phyloP scores from a whole-genome alignment of 73 alveolate species.

The Paramecium caudatum region DNA sequence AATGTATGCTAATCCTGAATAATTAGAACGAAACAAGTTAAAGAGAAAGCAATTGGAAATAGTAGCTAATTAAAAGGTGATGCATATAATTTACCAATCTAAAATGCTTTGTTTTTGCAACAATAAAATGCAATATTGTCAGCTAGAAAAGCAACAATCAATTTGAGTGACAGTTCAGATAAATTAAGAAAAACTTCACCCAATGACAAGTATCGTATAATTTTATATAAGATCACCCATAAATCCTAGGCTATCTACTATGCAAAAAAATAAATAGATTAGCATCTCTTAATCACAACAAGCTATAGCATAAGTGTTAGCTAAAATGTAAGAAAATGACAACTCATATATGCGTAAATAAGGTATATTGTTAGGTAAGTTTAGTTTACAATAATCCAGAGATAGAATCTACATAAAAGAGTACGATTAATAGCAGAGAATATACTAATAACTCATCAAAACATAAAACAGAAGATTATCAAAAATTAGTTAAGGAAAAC shows the following conservation, averaged over 20 bases:
- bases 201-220: slow-evolving; percentile 3
- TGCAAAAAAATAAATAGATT: slow-evolving; percentile 1
- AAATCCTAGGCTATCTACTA: background rate
- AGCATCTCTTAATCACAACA: slow-evolving; percentile 40
- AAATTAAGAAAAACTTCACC: slow-evolving; percentile 61
- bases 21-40: slow-evolving; percentile 50
- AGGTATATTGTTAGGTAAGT: background rate
- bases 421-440: slow-evolving; percentile 60
- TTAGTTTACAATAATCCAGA: slow-evolving; percentile 27
- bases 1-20: slow-evolving; percentile 13
- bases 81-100: slow-evolving; percentile 33
- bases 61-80: slow-evolving; percentile 46
- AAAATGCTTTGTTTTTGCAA: slow-evolving; percentile 38
- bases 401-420: slow-evolving; percentile 49
- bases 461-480: slow-evolving; percentile 62
- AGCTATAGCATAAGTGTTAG: slow-evolving; percentile 29
- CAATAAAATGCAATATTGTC: slow-evolving; percentile 57
- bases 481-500: background rate
- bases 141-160: slow-evolving; percentile 68
- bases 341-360: slow-evolving; percentile 14
- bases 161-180: slow-evolving; percentile 65
- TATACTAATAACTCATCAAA: slow-evolving; percentile 30
- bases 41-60: slow-evolving; percentile 28
- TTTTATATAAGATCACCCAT: slow-evolving; percentile 25
- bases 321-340: slow-evolving; percentile 49